Conservation (phyloP, 1,139 yeast genomes). For the Magnusiomyces fungicola region DNA sequence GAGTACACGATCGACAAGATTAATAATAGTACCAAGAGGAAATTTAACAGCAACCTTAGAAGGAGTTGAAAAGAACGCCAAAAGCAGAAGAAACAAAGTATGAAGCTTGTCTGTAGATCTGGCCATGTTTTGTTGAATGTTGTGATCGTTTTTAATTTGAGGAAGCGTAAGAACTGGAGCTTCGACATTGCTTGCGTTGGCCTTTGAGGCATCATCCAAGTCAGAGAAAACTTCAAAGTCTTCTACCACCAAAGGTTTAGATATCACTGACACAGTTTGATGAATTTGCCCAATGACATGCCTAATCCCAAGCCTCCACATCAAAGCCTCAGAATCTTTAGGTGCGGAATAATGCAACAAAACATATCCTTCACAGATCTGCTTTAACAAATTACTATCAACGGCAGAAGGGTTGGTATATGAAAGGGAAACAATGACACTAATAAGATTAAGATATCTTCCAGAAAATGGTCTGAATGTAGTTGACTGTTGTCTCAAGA, state of each 20-base stretch:
- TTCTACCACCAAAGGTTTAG: conserved; percentile 20
- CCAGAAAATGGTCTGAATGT: conserved; percentile 75
- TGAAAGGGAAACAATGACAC: conserved; percentile 32
- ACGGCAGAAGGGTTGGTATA: conserved; percentile 29
- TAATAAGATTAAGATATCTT: conserved; percentile 46
- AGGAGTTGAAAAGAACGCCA: conserved; percentile 22
- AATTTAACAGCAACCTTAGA: conserved; percentile 26
- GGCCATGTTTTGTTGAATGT: conserved; percentile 5
- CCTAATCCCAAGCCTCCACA: conserved; percentile 27
- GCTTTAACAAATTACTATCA: conserved; percentile 36
- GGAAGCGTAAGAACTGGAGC: conserved; percentile 7
- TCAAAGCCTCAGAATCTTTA: conserved; percentile 37
- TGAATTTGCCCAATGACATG: conserved; percentile 25
- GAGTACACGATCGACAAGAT: conserved; percentile 24
- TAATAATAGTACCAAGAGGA: conserved; percentile 26
- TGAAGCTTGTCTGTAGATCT: conserved; percentile 16
- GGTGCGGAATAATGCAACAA: conserved; percentile 53
- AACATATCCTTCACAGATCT: conserved; percentile 49
- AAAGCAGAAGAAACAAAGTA: conserved; percentile 22
- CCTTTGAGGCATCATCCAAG: conserved; percentile 3
- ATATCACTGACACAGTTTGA: conserved; percentile 16
- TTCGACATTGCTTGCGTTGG: neutral
- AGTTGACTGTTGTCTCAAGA: conserved; percentile 58
- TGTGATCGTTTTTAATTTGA: neutral
- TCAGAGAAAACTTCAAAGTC: conserved; percentile 13